Evolutionary conservation across 2,329 filamentous ascomycete species (phyloP).

Genomic region (Pezicula carpinea): DNA sequence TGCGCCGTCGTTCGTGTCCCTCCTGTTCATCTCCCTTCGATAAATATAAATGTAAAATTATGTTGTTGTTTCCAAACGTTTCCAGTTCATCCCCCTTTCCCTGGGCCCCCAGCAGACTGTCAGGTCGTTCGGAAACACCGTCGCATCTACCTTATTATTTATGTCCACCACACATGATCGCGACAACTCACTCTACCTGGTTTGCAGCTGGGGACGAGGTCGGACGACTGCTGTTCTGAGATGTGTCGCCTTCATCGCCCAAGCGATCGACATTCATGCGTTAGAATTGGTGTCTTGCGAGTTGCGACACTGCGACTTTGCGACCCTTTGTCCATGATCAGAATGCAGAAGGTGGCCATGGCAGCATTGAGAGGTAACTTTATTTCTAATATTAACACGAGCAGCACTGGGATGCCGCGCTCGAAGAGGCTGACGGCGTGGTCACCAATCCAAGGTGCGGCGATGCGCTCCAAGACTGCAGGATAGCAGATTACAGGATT

Average conservation of each 20-base stretch:
- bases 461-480: not conserved
- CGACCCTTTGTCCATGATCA: not conserved
- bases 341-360: not conserved
- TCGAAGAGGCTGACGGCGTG: not conserved
- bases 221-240: not conserved
- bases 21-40: no score
- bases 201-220: not conserved
- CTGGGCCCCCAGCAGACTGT: no score
- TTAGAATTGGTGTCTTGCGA: not conserved
- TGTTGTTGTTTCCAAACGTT: no score
- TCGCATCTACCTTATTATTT: no score
- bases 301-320: no score
- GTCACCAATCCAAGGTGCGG: not conserved
- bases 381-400: conserved; percentile 3
- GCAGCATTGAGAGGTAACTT: conserved; percentile 1
- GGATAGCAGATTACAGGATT: no score
- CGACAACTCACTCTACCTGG: not conserved
- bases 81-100: no score
- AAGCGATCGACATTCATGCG: not conserved
- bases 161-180: not conserved
- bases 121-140: no score
- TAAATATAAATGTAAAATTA: no score
- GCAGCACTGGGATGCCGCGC: not conserved
- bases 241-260: not conserved
- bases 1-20: no score